These are phyloP conservation scores for Colletotrichum sp. DNA, from an alignment of 2,329 filamentous ascomycete genomes.

Conservation along the genomic window DNA sequence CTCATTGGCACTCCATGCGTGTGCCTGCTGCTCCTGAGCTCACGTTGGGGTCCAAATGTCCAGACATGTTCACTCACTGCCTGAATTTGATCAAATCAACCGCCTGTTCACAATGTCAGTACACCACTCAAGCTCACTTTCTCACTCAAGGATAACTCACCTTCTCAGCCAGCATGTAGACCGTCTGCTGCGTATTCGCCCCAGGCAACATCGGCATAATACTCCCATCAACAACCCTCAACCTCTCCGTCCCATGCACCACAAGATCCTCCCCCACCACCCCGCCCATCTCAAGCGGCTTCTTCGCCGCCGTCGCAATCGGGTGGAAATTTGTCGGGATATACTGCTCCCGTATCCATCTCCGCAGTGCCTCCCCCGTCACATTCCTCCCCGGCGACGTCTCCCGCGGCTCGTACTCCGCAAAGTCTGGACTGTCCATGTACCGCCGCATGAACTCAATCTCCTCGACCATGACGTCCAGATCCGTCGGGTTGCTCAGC, in stretches of 20 bases:
- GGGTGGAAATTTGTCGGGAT: conserved; percentile 26
- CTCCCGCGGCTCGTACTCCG: conserved; percentile 22
- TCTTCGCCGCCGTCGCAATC: conserved; percentile 25
- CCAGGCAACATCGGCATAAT: conserved; percentile 25
- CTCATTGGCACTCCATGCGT: neutral
- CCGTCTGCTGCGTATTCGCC: conserved; percentile 25
- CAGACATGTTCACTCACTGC: neutral
- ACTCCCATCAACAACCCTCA: conserved; percentile 23
- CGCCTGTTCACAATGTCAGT: neutral
- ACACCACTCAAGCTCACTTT: too few relatives aligned
- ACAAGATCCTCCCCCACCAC: conserved; percentile 24
- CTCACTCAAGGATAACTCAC: neutral
- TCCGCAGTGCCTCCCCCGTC: conserved; percentile 12
- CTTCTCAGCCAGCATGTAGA: conserved; percentile 25
- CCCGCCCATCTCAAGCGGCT: conserved; percentile 22
- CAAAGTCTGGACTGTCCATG: conserved; percentile 21
- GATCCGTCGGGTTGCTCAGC: conserved; percentile 27
- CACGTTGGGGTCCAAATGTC: fast-evolving
- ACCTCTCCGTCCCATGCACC: conserved; percentile 19
- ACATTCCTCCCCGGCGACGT: conserved; percentile 17
- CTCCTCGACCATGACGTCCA: conserved; percentile 26
- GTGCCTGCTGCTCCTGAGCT: neutral
- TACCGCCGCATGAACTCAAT: conserved; percentile 29
- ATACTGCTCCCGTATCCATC: conserved; percentile 7
- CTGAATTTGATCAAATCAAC: neutral